Evolutionary conservation across 192 early-diverging fungal species (phyloP).

Genomic region (Funneliformis mosseae): DNA sequence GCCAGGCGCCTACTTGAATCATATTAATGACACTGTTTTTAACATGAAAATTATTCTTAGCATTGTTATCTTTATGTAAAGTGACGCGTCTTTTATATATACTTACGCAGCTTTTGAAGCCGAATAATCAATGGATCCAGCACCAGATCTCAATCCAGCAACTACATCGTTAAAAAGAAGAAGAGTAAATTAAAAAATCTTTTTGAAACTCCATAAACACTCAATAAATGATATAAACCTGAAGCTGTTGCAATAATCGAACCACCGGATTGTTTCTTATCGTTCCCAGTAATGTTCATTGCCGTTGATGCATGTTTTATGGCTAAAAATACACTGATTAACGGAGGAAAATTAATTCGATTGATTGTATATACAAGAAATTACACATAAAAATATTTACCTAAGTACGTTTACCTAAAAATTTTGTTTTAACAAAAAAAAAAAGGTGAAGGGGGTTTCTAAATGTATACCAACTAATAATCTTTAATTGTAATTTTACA

Average conservation of each 20-base stretch:
- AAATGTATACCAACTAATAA: too few relatives aligned
- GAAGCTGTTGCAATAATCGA: slow-evolving; percentile 58
- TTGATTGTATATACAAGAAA: not conserved
- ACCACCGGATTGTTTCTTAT: slow-evolving; percentile 45
- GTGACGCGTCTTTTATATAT: not conserved
- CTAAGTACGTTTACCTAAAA: slow-evolving; percentile 46
- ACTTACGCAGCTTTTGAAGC: slow-evolving; percentile 59
- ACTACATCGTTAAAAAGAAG: slow-evolving; percentile 30
- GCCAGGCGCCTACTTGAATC: slow-evolving; percentile 43
- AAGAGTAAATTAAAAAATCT: too few relatives aligned
- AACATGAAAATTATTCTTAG: not conserved
- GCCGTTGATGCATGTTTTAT: slow-evolving; percentile 48
- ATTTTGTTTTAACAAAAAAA: not conserved
- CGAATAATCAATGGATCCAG: slow-evolving; percentile 54
- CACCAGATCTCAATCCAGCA: slow-evolving; percentile 53
- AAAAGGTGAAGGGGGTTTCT: too few relatives aligned
- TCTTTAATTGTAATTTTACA: not conserved
- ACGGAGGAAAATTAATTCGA: not conserved
- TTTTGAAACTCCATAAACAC: too few relatives aligned
- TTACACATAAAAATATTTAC: slow-evolving; percentile 29
- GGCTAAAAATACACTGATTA: slow-evolving; percentile 47
- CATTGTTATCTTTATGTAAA: not conserved
- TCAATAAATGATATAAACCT: too few relatives aligned
- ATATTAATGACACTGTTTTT: slow-evolving; percentile 46
- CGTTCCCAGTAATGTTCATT: slow-evolving; percentile 45